A percentile compares a stretch with the other conserved stretches of the same genome.
Conservation (phyloP, 2,329 filamentous ascomycete genomes). For the Alternaria brassicicola region DNA sequence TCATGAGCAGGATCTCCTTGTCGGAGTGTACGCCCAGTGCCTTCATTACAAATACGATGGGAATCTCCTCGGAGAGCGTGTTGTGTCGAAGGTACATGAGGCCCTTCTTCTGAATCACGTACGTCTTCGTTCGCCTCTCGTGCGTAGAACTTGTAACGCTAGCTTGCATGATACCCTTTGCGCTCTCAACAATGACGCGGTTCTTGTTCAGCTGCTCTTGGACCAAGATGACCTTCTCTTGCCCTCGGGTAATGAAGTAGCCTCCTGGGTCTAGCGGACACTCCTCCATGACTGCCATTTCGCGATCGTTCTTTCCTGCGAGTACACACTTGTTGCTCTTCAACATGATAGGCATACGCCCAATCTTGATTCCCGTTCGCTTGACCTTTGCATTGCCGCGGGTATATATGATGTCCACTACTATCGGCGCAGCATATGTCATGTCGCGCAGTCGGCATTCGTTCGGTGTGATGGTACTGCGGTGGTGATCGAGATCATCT, state of each 20-base stretch:
- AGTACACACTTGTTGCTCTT: slow-evolving; percentile 93
- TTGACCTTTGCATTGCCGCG: slow-evolving; percentile 78
- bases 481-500: slow-evolving; percentile 61
- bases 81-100: slow-evolving; percentile 90
- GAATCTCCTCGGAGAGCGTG: slow-evolving; percentile 89
- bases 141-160: slow-evolving; percentile 94
- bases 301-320: slow-evolving; percentile 77
- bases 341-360: slow-evolving; percentile 94
- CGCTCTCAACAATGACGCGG: slow-evolving; percentile 94
- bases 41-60: slow-evolving; percentile 90
- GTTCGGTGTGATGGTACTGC: slow-evolving; percentile 78
- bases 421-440: slow-evolving; percentile 95
- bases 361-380: slow-evolving; percentile 77
- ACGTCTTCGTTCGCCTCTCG: slow-evolving; percentile 97
- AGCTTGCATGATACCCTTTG: slow-evolving; percentile 91
- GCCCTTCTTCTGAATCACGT: slow-evolving; percentile 93
- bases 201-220: slow-evolving; percentile 99
- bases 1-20: slow-evolving; percentile 90
- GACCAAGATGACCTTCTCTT: slow-evolving; percentile 97
- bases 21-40: slow-evolving; percentile 93
- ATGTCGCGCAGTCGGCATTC: slow-evolving; percentile 96
- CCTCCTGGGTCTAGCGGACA: slow-evolving; percentile 95
- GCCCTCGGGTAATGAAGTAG: slow-evolving; percentile 97
- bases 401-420: slow-evolving; percentile 90
- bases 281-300: slow-evolving; percentile 93